Evolutionary conservation across 805 yeast genomes (phyloP).

Genomic region (Tetrapisispora taiwanensis): DNA sequence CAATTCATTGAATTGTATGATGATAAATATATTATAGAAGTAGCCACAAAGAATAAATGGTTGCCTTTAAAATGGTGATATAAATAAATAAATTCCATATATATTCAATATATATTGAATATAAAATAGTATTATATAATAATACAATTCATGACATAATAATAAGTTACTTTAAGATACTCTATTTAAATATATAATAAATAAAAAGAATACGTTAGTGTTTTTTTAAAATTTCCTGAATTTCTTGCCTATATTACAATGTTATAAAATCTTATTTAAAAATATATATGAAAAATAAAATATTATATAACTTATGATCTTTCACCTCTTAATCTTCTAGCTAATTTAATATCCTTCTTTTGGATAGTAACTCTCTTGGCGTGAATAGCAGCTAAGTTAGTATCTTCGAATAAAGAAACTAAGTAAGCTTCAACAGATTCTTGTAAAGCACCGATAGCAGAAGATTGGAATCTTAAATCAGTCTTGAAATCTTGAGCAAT

Average conservation of each 20-base stretch:
- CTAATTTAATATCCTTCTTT: constrained; percentile 95
- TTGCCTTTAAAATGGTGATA: constrained; percentile 59
- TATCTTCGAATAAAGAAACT: constrained; percentile 92
- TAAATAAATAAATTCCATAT: too few species aligned
- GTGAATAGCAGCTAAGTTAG: constrained; percentile 96
- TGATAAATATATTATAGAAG: constrained; percentile 46
- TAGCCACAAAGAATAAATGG: constrained; percentile 45
- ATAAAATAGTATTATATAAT: too few species aligned
- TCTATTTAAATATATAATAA: constrained; percentile 68
- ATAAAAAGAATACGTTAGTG: constrained; percentile 27
- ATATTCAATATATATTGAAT: too few species aligned
- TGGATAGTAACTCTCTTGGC: constrained; percentile 98
- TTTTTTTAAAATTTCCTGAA: background rate
- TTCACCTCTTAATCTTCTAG: constrained; percentile 96
- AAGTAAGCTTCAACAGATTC: constrained; percentile 98
- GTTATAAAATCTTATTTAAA: background rate
- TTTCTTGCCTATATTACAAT: constrained; percentile 3
- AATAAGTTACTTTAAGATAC: too few species aligned
- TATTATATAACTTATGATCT: constrained; percentile 45
- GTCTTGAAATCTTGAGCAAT: constrained; percentile 90
- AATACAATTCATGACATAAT: too few species aligned
- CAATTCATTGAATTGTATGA: constrained; percentile 89
- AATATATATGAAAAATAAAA: background rate
- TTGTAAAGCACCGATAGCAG: constrained; percentile 95
- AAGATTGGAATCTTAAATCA: constrained; percentile 90